phyloP scores from a whole-genome alignment of 2,329 filamentous ascomycete species.

The Pochonia chlamydosporia region DNA sequence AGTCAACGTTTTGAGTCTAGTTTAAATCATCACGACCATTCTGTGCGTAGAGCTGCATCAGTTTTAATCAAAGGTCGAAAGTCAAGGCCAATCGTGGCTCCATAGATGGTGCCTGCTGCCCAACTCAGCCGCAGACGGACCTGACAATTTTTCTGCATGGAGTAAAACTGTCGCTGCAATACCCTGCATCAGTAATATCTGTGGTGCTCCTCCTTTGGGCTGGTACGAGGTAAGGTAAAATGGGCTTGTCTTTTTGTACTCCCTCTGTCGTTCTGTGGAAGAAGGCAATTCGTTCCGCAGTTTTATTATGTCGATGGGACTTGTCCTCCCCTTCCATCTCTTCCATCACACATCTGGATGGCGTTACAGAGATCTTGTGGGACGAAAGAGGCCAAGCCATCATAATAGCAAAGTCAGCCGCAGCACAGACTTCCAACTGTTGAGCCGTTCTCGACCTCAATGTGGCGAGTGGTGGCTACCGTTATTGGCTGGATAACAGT shows the following conservation, averaged over 20 bases:
- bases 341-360: slow-evolving; percentile 1
- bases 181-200: neutral
- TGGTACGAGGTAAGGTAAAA: too few relatives aligned
- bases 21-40: neutral
- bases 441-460: neutral
- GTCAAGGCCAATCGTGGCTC: slow-evolving; percentile 1
- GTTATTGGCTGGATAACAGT: neutral
- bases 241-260: too few relatives aligned
- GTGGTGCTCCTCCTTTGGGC: too few relatives aligned
- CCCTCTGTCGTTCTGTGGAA: too few relatives aligned
- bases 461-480: neutral
- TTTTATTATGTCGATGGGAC: too few relatives aligned
- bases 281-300: too few relatives aligned
- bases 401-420: neutral
- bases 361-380: slow-evolving; percentile 1
- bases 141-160: neutral
- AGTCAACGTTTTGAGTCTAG: neutral
- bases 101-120: neutral
- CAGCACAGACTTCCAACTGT: neutral
- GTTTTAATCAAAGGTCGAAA: neutral
- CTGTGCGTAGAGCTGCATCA: slow-evolving; percentile 1
- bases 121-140: neutral
- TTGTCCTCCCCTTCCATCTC: neutral
- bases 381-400: neutral
- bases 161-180: neutral